phyloP scores from a whole-genome alignment of 2,329 filamentous ascomycete species.

The Penicillium sumatraense region DNA sequence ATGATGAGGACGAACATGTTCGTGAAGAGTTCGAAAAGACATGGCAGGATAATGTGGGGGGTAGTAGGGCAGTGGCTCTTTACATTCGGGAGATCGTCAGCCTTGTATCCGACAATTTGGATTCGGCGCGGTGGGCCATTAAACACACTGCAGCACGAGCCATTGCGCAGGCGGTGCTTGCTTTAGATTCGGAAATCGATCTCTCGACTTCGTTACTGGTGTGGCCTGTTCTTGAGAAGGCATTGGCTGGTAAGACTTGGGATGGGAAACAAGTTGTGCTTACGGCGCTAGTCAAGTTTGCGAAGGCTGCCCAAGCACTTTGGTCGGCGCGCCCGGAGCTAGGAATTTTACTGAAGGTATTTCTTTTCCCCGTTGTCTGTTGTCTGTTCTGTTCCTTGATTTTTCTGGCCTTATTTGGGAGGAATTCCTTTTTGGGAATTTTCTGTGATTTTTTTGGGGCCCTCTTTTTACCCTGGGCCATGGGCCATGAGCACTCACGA shows the following conservation, averaged over 20 bases:
- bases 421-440: not conserved
- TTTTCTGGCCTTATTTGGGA: not conserved
- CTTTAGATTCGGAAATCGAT: slow-evolving; percentile 63
- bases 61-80: slow-evolving; percentile 76
- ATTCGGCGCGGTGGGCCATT: slow-evolving; percentile 84
- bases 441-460: not conserved
- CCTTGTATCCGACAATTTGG: slow-evolving; percentile 70
- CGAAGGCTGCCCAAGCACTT: slow-evolving; percentile 64
- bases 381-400: not conserved
- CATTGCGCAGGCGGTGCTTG: slow-evolving; percentile 72
- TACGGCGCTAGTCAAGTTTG: slow-evolving; percentile 77
- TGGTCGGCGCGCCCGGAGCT: slow-evolving; percentile 63
- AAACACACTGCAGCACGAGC: slow-evolving; percentile 87
- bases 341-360: slow-evolving; percentile 70
- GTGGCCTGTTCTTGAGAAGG: slow-evolving; percentile 84
- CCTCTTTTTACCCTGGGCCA: not conserved
- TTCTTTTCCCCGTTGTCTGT: slow-evolving; percentile 5
- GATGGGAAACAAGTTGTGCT: slow-evolving; percentile 87
- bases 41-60: slow-evolving; percentile 90
- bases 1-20: slow-evolving; percentile 82
- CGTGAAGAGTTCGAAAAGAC: slow-evolving; percentile 79
- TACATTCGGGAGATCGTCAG: slow-evolving; percentile 82
- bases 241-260: slow-evolving; percentile 87
- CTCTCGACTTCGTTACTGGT: slow-evolving; percentile 64
- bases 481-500: too few relatives aligned